Base-by-base conservation (phyloP, 2,329 filamentous ascomycete genomes). In the Coniochaeta hoffmannii region DNA sequence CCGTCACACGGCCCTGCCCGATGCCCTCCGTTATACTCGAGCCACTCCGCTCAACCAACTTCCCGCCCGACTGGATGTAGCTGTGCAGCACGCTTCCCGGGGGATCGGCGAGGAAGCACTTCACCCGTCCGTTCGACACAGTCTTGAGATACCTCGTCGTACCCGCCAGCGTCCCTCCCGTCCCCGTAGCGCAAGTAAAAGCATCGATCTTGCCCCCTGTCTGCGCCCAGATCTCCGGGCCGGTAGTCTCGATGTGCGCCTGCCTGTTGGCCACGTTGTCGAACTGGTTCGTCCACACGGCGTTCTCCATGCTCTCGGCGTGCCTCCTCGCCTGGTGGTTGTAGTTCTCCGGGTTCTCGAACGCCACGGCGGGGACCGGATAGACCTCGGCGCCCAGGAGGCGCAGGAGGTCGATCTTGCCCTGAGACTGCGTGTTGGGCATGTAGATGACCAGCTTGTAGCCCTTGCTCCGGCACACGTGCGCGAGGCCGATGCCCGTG, bases 371-470 rank as follows among this genome's bases (percentile, higher is more conserved):
- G 15, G 94, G 94, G 0, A 99, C 94, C 17, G 94, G 92, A 74
- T 96, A 89, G 32, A 99, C 94, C 72, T 97, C 92, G 26, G 94
- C 94, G 61, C 94, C 94, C 10, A 99, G 82, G 34, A 97, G 78
- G 9, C 93, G 82, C 61, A 99, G 78, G 54, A 99, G 81, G 71
- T 97, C 94, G 68, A 99, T 89, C 79, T 99, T 99, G 69, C 92
- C 94, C 75, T 96, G 93, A 19, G 92, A 96, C 76, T 97, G 94
- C 51, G 93, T 97, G 78, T 99, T 89, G 65, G 94, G 94, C 94
- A 99, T 97, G 83, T 97, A 99, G 69, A 99, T 99, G 68, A 97
- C 92, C 53, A 96, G 85, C 69, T 88, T 88, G 80, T 99, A 97
- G 38, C 93, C 94, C 65, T 87, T 88, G 35, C 87, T 89, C 58